Conservation (phyloP, 768 basidiomycete species). For the Hypholoma fasciculare region DNA sequence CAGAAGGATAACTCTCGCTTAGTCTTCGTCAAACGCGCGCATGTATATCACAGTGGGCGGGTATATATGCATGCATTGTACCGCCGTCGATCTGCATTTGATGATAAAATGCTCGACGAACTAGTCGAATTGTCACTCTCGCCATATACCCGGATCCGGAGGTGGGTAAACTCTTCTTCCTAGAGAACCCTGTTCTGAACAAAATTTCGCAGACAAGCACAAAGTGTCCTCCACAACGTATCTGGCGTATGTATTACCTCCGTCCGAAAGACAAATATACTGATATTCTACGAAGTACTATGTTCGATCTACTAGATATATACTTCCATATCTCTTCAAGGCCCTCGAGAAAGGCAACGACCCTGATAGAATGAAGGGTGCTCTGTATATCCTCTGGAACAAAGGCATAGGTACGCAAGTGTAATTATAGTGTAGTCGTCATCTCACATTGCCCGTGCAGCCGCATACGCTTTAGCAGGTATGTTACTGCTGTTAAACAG, state of each 20-base stretch:
- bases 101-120: conserved; percentile 67
- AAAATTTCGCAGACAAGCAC: conserved; percentile 54
- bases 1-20: conserved; percentile 78
- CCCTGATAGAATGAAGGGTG: conserved; percentile 95
- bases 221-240: conserved; percentile 62
- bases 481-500: conserved; percentile 17
- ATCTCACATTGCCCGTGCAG: conserved; percentile 28
- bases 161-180: conserved; percentile 41
- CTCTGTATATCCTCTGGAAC: conserved; percentile 77
- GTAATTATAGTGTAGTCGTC: background rate
- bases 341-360: conserved; percentile 74
- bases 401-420: conserved; percentile 59
- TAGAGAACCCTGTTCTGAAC: background rate
- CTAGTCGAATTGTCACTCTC: conserved; percentile 76
- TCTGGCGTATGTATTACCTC: conserved; percentile 54
- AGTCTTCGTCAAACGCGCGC: conserved; percentile 75
- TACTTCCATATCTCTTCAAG: conserved; percentile 59
- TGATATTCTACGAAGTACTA: conserved; percentile 49
- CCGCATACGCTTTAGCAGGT: conserved; percentile 71
- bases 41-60: conserved; percentile 74
- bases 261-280: background rate
- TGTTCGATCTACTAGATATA: conserved; percentile 67
- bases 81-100: conserved; percentile 71
- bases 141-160: conserved; percentile 74
- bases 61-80: conserved; percentile 78